These are phyloP conservation scores for Mycena polygramma DNA, from an alignment of 768 basidiomycete genomes.

Conservation along the genomic window DNA sequence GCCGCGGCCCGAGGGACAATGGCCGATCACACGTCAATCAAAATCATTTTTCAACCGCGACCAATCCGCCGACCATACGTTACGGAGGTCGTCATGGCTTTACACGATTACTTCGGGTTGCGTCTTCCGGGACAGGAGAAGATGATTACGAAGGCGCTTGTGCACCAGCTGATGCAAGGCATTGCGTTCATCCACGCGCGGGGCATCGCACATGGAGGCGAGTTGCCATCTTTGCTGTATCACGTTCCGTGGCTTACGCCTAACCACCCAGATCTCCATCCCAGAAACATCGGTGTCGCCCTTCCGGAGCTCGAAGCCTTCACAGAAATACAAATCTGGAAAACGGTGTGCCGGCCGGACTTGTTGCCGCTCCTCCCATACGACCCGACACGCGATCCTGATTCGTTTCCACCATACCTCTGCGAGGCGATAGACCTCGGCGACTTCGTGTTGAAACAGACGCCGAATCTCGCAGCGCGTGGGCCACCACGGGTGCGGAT, in stretches of 20 bases:
- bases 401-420: constrained; percentile 14
- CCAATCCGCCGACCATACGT: too few relatives aligned
- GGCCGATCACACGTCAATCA: too few relatives aligned
- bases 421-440: neutral
- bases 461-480: neutral
- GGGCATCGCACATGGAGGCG: constrained; percentile 13
- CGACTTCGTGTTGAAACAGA: neutral
- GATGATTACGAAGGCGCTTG: neutral
- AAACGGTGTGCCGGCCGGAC: neutral
- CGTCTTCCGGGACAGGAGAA: neutral
- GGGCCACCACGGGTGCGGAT: neutral
- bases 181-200: constrained; percentile 10
- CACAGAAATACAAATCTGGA: neutral
- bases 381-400: neutral
- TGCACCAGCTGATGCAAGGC: constrained; percentile 9
- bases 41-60: too few relatives aligned
- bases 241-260: neutral
- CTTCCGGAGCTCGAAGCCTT: neutral
- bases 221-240: neutral
- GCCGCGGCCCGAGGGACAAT: too few relatives aligned
- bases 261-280: constrained; percentile 8
- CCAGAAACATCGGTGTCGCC: constrained; percentile 13
- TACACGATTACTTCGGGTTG: neutral
- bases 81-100: constrained; percentile 3
- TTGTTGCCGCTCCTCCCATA: neutral